phyloP scores from a whole-genome alignment of 768 basidiomycete genomes.

The Tylopilus sp. region DNA sequence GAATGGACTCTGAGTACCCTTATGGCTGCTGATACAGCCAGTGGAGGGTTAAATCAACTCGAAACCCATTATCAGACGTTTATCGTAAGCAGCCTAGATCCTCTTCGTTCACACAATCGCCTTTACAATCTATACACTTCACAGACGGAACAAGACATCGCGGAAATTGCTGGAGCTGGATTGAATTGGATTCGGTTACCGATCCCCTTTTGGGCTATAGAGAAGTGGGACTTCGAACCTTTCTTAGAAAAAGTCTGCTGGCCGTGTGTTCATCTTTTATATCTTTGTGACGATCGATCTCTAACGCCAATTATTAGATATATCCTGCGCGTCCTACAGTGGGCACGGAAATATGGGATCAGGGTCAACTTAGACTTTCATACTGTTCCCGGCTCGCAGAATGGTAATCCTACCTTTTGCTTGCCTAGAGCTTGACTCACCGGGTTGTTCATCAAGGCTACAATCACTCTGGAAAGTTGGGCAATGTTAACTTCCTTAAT shows the following conservation, averaged over 20 bases:
- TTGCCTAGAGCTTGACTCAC: neutral
- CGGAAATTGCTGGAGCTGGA: slow-evolving; percentile 84
- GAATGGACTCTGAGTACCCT: slow-evolving; percentile 66
- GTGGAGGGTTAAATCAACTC: slow-evolving; percentile 62
- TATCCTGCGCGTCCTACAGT: slow-evolving; percentile 68
- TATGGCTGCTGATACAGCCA: slow-evolving; percentile 62
- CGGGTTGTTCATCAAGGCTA: slow-evolving; percentile 33
- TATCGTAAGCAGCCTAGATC: slow-evolving; percentile 50
- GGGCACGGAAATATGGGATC: slow-evolving; percentile 90
- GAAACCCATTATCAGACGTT: slow-evolving; percentile 81
- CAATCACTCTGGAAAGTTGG: slow-evolving; percentile 60
- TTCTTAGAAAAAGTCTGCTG: slow-evolving; percentile 72
- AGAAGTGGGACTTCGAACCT: slow-evolving; percentile 71
- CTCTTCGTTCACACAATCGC: neutral
- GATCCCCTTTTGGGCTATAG: slow-evolving; percentile 84
- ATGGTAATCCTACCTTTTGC: slow-evolving; percentile 39
- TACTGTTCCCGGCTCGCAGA: slow-evolving; percentile 76
- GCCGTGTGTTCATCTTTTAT: slow-evolving; percentile 45
- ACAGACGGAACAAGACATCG: slow-evolving; percentile 87
- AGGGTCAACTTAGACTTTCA: slow-evolving; percentile 80
- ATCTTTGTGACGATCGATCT: neutral
- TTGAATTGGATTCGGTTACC: slow-evolving; percentile 82
- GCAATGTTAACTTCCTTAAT: slow-evolving; percentile 57
- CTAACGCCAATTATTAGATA: slow-evolving; percentile 42
- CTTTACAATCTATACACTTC: neutral